A percentile compares a stretch with the other conserved stretches of the same genome.
Conservation (phyloP, 805 yeast genomes). For the Metschnikowia reukaufii region DNA sequence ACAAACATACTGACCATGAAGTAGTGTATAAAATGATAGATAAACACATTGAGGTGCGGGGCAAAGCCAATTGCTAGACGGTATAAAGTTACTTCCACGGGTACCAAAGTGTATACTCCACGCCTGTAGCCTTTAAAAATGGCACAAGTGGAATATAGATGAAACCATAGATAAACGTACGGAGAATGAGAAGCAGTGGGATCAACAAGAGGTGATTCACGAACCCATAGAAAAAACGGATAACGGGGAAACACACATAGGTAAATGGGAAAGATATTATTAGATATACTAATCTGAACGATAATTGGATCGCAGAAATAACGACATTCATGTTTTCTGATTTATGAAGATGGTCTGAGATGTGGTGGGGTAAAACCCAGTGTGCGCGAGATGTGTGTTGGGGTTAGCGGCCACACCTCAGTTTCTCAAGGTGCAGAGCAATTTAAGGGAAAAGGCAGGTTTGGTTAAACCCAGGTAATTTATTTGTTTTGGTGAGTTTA, state of each 20-base stretch:
- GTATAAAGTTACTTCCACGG: constrained; percentile 19
- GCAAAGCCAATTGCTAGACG: constrained; percentile 8
- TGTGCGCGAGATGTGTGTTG: background rate
- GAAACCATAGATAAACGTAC: constrained; percentile 19
- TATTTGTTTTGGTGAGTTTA: too few relatives aligned
- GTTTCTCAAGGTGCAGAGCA: too few relatives aligned
- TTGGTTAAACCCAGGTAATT: too few relatives aligned
- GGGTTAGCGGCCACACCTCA: too few relatives aligned
- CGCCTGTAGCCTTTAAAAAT: constrained; percentile 11
- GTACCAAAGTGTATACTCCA: constrained; percentile 14
- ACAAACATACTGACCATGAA: constrained; percentile 18
- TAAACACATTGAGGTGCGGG: constrained; percentile 17
- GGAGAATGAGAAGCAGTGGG: constrained; percentile 16
- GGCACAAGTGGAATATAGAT: constrained; percentile 20
- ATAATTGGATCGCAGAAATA: background rate
- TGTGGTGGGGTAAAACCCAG: background rate
- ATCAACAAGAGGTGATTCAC: constrained; percentile 15
- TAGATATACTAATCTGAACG: background rate
- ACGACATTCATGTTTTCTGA: constrained; percentile 1
- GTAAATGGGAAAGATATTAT: constrained; percentile 16
- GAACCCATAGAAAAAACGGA: constrained; percentile 8
- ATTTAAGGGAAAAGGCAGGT: too few relatives aligned
- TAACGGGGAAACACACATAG: constrained; percentile 11
- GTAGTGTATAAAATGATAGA: constrained; percentile 16
- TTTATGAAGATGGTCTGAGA: background rate